Evolutionary conservation across 139 green algal genomes (phyloP).

Genomic region (Auxenochlorella pyrenoidosa): DNA sequence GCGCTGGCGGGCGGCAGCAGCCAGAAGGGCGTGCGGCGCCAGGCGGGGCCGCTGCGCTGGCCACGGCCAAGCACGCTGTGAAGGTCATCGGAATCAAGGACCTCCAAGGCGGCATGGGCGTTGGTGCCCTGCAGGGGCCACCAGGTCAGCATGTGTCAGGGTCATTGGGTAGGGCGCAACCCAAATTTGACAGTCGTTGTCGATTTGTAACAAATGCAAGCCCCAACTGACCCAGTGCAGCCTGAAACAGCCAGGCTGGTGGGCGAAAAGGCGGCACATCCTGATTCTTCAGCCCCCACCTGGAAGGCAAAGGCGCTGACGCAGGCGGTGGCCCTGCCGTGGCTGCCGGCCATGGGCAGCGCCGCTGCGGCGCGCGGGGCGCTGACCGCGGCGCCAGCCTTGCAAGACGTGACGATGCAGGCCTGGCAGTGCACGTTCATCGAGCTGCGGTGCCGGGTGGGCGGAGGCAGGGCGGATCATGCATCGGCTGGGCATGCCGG

Average conservation of each 20-base stretch:
- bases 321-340: not conserved
- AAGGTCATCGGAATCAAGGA: not conserved
- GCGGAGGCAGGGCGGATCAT: too few species aligned
- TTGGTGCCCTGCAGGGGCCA: conserved; percentile 61
- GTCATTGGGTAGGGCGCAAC: too few species aligned
- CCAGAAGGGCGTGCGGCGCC: conserved; percentile 12
- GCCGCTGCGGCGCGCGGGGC: not conserved
- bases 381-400: not conserved
- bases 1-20: conserved; percentile 6
- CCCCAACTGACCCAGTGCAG: too few species aligned
- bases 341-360: not conserved
- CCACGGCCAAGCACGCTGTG: not conserved
- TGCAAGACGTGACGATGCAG: not conserved
- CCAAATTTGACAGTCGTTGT: too few species aligned
- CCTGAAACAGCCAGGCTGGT: too few species aligned
- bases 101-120: conserved; percentile 48
- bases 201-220: not conserved
- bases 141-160: too few species aligned
- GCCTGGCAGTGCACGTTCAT: conserved; percentile 13
- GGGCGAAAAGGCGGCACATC: too few species aligned
- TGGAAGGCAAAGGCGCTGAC: conserved; percentile 53
- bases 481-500: too few species aligned
- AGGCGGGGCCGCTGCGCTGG: not conserved
- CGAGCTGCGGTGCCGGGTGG: not conserved
- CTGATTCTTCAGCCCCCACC: not conserved